These are phyloP conservation scores for Globisporangium rhizosaccharum DNA, from an alignment of 352 stramenopile genomes.

Conservation along the genomic window DNA sequence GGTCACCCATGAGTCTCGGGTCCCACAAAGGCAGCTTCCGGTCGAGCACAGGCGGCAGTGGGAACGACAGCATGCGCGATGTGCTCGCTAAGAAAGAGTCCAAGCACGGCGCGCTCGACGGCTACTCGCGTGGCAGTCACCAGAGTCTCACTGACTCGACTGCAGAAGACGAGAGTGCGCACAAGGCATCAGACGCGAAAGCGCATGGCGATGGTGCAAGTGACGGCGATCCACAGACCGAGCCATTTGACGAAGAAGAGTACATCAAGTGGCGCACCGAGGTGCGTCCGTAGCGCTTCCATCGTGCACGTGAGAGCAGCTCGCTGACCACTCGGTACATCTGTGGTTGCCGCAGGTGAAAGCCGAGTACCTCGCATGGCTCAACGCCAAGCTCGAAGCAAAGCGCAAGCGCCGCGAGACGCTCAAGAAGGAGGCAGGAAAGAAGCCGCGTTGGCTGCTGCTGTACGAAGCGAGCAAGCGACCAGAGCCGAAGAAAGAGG, in stretches of 20 bases:
- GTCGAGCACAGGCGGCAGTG: background rate
- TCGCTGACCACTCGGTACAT: no score
- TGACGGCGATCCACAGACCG: slow-evolving; percentile 5
- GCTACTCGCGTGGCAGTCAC: slow-evolving; percentile 7
- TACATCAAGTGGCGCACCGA: slow-evolving; percentile 65
- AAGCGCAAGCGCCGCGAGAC: slow-evolving; percentile 37
- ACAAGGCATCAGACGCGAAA: background rate
- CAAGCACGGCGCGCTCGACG: slow-evolving; percentile 12
- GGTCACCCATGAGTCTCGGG: slow-evolving; percentile 14
- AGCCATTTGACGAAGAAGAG: slow-evolving; percentile 46
- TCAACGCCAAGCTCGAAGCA: slow-evolving; percentile 53
- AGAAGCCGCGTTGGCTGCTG: slow-evolving; percentile 66
- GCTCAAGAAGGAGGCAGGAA: slow-evolving; percentile 43
- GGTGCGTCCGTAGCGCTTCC: slow-evolving; percentile 5
- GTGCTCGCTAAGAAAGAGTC: slow-evolving; percentile 17
- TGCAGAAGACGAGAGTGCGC: slow-evolving; percentile 17
- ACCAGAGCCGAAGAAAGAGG: slow-evolving; percentile 21
- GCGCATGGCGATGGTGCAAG: slow-evolving; percentile 24
- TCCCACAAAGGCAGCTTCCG: slow-evolving; percentile 9
- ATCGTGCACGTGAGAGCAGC: no score
- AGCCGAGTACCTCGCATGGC: slow-evolving; percentile 67
- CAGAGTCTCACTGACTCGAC: slow-evolving; percentile 13
- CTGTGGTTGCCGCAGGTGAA: slow-evolving; percentile 15
- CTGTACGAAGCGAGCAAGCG: slow-evolving; percentile 61
- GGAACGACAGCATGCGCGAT: background rate